These are phyloP conservation scores for Amborella trichopoda DNA, from an alignment of 164 flowering plant species.

Conservation along the genomic window DNA sequence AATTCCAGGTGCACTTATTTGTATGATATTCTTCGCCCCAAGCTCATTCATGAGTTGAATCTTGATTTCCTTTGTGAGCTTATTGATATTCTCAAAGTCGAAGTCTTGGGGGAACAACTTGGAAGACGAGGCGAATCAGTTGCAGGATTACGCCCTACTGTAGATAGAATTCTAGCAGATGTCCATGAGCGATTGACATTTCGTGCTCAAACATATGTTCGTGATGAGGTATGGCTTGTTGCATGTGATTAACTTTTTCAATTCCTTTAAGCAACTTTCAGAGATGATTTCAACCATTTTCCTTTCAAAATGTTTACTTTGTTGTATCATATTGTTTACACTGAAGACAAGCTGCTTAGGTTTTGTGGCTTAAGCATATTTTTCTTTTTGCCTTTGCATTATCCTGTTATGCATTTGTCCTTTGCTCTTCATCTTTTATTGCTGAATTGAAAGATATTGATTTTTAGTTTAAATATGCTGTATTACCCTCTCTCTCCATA, in stretches of 20 bases:
- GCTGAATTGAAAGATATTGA: too few species aligned
- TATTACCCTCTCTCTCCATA: too few species aligned
- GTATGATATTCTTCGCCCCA: conserved; percentile 91
- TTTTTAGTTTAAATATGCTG: too few species aligned
- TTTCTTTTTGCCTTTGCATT: too few species aligned
- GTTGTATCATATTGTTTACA: too few species aligned
- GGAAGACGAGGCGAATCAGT: conserved; percentile 66
- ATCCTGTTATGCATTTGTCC: too few species aligned
- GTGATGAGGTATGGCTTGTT: conserved; percentile 63
- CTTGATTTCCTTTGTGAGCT: conserved; percentile 93
- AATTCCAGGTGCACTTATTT: conserved; percentile 79
- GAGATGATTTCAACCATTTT: too few species aligned
- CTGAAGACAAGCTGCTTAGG: too few species aligned
- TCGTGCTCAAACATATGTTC: conserved; percentile 89
- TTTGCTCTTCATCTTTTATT: too few species aligned
- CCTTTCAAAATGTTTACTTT: too few species aligned
- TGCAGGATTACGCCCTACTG: conserved; percentile 76
- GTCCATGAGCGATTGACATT: conserved; percentile 91
- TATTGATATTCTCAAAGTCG: conserved; percentile 89
- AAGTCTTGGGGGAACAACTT: conserved; percentile 84
- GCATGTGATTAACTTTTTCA: neutral
- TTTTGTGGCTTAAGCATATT: too few species aligned
- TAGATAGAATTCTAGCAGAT: conserved; percentile 86
- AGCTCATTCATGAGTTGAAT: conserved; percentile 86
- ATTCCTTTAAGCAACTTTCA: too few species aligned